Evolutionary conservation across 2,329 filamentous ascomycete genomes (phyloP).

Genomic region (Apiospora malaysiana): DNA sequence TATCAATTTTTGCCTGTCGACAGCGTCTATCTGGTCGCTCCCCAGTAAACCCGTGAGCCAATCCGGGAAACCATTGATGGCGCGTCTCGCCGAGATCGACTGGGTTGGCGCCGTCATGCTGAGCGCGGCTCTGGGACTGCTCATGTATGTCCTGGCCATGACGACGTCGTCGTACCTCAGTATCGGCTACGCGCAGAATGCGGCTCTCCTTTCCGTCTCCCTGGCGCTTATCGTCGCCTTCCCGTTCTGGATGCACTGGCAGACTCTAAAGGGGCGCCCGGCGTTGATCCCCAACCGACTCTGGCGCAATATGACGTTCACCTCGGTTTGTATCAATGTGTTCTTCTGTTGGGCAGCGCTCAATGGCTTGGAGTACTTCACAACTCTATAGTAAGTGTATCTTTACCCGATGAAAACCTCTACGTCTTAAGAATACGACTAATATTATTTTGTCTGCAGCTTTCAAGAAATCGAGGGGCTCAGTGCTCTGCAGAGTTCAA

Average conservation of each 20-base stretch:
- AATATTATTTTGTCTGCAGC: slow-evolving; percentile 29
- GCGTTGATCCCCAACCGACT: slow-evolving; percentile 62
- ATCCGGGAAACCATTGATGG: slow-evolving; percentile 35
- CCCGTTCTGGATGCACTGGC: slow-evolving; percentile 46
- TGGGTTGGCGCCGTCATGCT: slow-evolving; percentile 47
- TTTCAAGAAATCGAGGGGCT: slow-evolving; percentile 52
- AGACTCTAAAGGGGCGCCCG: slow-evolving; percentile 30
- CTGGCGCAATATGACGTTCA: slow-evolving; percentile 59
- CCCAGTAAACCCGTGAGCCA: slow-evolving; percentile 31
- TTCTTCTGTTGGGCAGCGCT: slow-evolving; percentile 48
- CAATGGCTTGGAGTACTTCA: slow-evolving; percentile 50
- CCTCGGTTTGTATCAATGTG: slow-evolving; percentile 54
- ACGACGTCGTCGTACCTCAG: slow-evolving; percentile 44
- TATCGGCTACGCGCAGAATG: slow-evolving; percentile 43
- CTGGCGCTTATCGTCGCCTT: slow-evolving; percentile 50
- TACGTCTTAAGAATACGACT: too few relatives aligned
- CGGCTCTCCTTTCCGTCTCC: slow-evolving; percentile 47
- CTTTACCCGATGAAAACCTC: background rate
- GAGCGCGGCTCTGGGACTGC: background rate
- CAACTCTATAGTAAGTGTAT: slow-evolving; percentile 46
- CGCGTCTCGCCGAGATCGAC: slow-evolving; percentile 49
- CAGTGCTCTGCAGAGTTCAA: slow-evolving; percentile 40
- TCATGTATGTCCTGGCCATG: slow-evolving; percentile 54
- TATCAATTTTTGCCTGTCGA: slow-evolving; percentile 45
- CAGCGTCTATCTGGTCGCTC: slow-evolving; percentile 44